Percentiles rank a stretch among this genome's conserved stretches.
phyloP scores from a whole-genome alignment of 148 eudicot genomes.

The Nepenthes gracilis region DNA sequence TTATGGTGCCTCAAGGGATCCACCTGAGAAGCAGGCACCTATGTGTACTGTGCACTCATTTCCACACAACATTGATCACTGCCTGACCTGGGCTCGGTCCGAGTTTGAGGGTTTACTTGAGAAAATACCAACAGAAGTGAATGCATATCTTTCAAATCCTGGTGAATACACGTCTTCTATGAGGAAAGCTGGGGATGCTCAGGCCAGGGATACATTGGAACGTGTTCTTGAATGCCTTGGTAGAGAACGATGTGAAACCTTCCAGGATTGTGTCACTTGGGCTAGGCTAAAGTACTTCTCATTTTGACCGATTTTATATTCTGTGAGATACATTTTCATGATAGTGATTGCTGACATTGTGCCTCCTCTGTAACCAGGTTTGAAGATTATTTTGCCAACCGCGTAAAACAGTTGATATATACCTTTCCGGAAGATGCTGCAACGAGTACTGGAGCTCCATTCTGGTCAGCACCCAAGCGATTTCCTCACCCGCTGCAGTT shows the following conservation, averaged over 20 bases:
- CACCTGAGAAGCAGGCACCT: constrained; percentile 95
- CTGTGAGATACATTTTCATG: background rate
- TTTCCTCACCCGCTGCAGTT: constrained; percentile 71
- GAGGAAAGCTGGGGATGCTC: constrained; percentile 89
- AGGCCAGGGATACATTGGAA: constrained; percentile 75
- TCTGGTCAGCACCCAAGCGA: constrained; percentile 96
- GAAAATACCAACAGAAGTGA: constrained; percentile 82
- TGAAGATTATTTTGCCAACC: constrained; percentile 78
- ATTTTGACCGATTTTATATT: background rate
- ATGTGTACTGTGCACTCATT: constrained; percentile 95
- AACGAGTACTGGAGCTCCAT: constrained; percentile 84
- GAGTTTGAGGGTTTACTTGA: constrained; percentile 93
- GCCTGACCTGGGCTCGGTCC: constrained; percentile 91
- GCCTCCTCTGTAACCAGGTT: constrained; percentile 36
- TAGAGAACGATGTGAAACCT: constrained; percentile 64
- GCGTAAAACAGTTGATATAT: constrained; percentile 76
- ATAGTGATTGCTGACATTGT: constrained; percentile 1
- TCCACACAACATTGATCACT: constrained; percentile 90
- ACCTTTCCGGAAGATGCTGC: constrained; percentile 90
- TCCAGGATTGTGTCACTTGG: constrained; percentile 80
- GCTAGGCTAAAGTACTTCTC: constrained; percentile 62
- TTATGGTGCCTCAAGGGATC: constrained; percentile 95
- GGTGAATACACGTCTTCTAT: constrained; percentile 54
- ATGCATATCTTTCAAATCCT: constrained; percentile 71
- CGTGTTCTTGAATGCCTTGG: constrained; percentile 76